Evolutionary conservation across 768 basidiomycete species (phyloP).

Genomic region (Mycena vitilis): DNA sequence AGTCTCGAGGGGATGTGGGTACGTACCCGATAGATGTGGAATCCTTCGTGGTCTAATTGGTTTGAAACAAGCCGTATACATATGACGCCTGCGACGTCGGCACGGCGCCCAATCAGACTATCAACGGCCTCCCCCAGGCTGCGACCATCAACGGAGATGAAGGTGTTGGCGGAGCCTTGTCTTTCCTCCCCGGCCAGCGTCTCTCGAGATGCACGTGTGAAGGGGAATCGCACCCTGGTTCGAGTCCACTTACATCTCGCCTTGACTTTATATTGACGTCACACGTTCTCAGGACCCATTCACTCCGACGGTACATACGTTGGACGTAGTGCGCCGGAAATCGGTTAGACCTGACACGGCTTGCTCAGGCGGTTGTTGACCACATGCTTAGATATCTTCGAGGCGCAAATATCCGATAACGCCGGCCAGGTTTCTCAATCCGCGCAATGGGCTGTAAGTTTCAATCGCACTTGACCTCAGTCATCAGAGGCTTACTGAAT

Average conservation of each 20-base stretch:
- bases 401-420: slow-evolving; percentile 68
- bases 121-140: slow-evolving; percentile 70
- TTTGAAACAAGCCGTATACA: slow-evolving; percentile 73
- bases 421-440: slow-evolving; percentile 81
- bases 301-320: slow-evolving; percentile 85
- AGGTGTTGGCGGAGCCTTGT: slow-evolving; percentile 64
- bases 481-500: neutral
- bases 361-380: neutral
- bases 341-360: slow-evolving; percentile 50
- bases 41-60: neutral
- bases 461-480: neutral
- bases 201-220: slow-evolving; percentile 90
- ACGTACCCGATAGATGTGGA: slow-evolving; percentile 30
- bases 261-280: too few relatives aligned
- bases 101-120: slow-evolving; percentile 86
- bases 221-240: slow-evolving; percentile 84
- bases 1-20: slow-evolving; percentile 82
- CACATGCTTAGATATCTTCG: slow-evolving; percentile 67
- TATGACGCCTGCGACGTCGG: slow-evolving; percentile 94
- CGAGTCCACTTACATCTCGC: too few relatives aligned
- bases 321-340: slow-evolving; percentile 88
- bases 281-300: slow-evolving; percentile 59
- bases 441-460: slow-evolving; percentile 80
- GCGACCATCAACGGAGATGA: slow-evolving; percentile 73
- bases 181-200: slow-evolving; percentile 89